Conservation (phyloP, 768 basidiomycete genomes). For the Calocybe cyanea region DNA sequence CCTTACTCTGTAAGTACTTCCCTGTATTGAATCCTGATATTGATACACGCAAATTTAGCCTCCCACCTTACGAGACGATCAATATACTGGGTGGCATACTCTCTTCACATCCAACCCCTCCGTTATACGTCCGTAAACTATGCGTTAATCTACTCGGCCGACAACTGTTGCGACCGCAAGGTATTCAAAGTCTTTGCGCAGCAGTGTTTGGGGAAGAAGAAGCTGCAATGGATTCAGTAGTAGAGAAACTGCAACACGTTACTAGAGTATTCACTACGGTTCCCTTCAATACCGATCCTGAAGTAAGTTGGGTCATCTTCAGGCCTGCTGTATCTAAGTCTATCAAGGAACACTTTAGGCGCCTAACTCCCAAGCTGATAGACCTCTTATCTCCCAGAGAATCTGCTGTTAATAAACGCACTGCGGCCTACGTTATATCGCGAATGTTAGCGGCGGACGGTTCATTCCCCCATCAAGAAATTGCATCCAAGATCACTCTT, state of each 20-base stretch:
- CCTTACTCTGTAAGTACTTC: slow-evolving; percentile 52
- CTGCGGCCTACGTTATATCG: slow-evolving; percentile 66
- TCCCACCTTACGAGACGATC: slow-evolving; percentile 65
- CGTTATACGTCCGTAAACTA: slow-evolving; percentile 51
- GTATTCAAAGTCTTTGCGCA: slow-evolving; percentile 63
- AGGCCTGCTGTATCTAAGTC: slow-evolving; percentile 4
- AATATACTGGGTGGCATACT: slow-evolving; percentile 60
- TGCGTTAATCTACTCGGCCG: slow-evolving; percentile 63
- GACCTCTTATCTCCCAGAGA: slow-evolving; percentile 41
- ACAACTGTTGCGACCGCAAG: slow-evolving; percentile 68
- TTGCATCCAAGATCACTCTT: slow-evolving; percentile 36
- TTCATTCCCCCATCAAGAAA: slow-evolving; percentile 19
- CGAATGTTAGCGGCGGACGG: slow-evolving; percentile 49
- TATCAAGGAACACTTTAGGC: slow-evolving; percentile 58
- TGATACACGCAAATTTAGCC: slow-evolving; percentile 32
- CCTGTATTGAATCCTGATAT: slow-evolving; percentile 15
- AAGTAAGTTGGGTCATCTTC: slow-evolving; percentile 39
- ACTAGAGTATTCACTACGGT: slow-evolving; percentile 59
- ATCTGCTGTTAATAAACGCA: slow-evolving; percentile 47
- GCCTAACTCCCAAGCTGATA: slow-evolving; percentile 53
- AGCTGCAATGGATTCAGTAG: slow-evolving; percentile 43
- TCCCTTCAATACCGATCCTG: slow-evolving; percentile 49
- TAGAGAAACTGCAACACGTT: slow-evolving; percentile 74
- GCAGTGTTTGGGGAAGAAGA: slow-evolving; percentile 69
- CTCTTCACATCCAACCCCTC: slow-evolving; percentile 37